Evolutionary conservation across 208 protist genomes (phyloP).

Genomic region (Leishmania major): DNA sequence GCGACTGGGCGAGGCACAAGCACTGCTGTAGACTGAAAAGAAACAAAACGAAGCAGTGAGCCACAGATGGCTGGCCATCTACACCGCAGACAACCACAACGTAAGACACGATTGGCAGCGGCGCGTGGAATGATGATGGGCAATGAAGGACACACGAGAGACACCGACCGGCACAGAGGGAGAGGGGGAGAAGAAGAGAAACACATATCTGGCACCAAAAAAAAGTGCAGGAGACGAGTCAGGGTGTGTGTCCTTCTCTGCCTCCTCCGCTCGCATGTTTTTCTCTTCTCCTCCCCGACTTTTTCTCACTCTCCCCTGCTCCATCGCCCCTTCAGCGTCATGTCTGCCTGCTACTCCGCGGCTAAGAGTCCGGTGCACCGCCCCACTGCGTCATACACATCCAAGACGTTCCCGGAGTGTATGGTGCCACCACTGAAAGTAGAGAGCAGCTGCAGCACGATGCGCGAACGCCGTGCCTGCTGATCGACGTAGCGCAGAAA

Average conservation of each 20-base stretch:
- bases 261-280: background rate
- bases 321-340: background rate
- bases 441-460: constrained; percentile 51
- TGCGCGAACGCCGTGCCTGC: constrained; percentile 39
- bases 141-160: background rate
- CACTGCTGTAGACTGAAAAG: background rate
- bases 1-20: background rate
- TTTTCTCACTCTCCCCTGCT: background rate
- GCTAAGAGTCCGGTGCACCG: constrained; percentile 34
- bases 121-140: background rate
- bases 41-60: background rate
- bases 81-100: background rate
- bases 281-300: background rate
- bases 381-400: constrained; percentile 60
- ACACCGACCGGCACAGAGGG: background rate
- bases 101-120: background rate
- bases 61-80: background rate
- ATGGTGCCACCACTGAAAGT: constrained; percentile 34
- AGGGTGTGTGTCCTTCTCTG: background rate
- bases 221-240: background rate
- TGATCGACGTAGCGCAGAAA: constrained; percentile 62
- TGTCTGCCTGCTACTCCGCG: background rate
- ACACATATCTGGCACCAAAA: background rate
- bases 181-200: background rate
- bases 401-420: constrained; percentile 67